Base-by-base conservation (phyloP, 2,329 filamentous ascomycete species). In the Claviceps digitariae region DNA sequence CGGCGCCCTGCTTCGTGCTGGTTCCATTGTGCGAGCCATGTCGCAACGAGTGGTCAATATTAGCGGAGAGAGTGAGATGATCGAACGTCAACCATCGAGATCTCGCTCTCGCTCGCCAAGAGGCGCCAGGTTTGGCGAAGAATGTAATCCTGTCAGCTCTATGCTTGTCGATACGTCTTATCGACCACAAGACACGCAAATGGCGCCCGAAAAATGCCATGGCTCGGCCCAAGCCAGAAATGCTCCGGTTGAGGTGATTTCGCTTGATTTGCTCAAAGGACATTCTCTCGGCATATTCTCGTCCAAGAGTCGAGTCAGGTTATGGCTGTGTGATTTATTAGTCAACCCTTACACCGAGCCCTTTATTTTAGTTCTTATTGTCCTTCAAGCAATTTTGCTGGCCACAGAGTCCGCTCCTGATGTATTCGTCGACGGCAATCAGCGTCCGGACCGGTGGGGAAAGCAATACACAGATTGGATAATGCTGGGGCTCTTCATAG, bases 31-130 rank as follows among this genome's bases (percentile, higher is more conserved):
- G 68, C 80, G 86, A 58, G 82, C 82, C 57, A 95, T 98, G 82
- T 97, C 94, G 34, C 90, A 96, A 71, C 88, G 93, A 73, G 90
- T 98, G 53, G 93, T 98, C 63, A 97, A 97, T 64, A 80, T 98
- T 61, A 95, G 90, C 69, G 95, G 95, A 64, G 93, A 97, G 63
- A 85, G 84, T 4, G 88, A 96, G 61, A 72, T 87, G 21, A 75
- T 90, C 17, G 89, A 95, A 65, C 82, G 86, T 57, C 82, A 80
- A 51, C 76, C 83, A 25, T 77, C 81, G 44, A 76, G 81, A 48
- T 72, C 73, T 73, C 83, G 72, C 66, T 84, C 71, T 66, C 79
- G 66, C 60, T 83, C 72, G 60, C 72, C 79, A 29, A 74, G 76
- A 55, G 69, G 58, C 59, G 77, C 69, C 8, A 61, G 64, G 17